Conservation (phyloP, 352 stramenopile genomes). For the Thalassiosira exigua region DNA sequence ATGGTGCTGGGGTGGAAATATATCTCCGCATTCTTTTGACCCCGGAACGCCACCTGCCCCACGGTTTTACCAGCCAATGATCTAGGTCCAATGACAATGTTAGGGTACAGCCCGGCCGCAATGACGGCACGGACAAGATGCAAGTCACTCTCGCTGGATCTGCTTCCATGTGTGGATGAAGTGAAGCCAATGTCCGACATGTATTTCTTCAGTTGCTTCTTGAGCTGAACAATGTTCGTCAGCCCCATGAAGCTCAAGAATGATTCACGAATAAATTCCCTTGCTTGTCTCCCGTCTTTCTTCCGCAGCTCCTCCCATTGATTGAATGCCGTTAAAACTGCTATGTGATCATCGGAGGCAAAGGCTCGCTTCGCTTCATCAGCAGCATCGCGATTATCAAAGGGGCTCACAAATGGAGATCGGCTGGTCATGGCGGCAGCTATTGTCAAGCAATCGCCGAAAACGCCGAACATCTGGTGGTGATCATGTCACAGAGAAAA, state of each 20-base stretch:
- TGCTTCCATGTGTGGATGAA: constrained; percentile 28
- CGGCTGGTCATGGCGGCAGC: constrained; percentile 85
- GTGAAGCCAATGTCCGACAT: constrained; percentile 86
- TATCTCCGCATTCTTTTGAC: constrained; percentile 71
- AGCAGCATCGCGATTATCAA: constrained; percentile 86
- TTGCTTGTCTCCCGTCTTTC: constrained; percentile 55
- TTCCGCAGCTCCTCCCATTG: constrained; percentile 69
- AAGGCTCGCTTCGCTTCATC: constrained; percentile 85
- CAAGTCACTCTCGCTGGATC: constrained; percentile 47
- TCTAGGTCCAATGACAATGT: constrained; percentile 82
- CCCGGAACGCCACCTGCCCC: constrained; percentile 75
- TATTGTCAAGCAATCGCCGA: constrained; percentile 86
- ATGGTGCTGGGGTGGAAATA: constrained; percentile 84
- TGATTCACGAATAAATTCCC: constrained; percentile 79
- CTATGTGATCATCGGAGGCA: constrained; percentile 85
- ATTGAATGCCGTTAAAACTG: constrained; percentile 85
- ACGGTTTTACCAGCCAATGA: constrained; percentile 67
- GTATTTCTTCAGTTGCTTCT: constrained; percentile 85
- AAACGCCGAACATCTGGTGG: constrained; percentile 92
- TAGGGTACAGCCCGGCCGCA: constrained; percentile 87
- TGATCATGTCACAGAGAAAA: too few relatives aligned
- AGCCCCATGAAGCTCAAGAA: constrained; percentile 90
- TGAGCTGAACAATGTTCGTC: constrained; percentile 91
- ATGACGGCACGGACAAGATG: constrained; percentile 84
- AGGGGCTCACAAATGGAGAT: constrained; percentile 84